These are phyloP conservation scores for Podaxis pistillaris DNA, from an alignment of 768 basidiomycete genomes.

Conservation along the genomic window DNA sequence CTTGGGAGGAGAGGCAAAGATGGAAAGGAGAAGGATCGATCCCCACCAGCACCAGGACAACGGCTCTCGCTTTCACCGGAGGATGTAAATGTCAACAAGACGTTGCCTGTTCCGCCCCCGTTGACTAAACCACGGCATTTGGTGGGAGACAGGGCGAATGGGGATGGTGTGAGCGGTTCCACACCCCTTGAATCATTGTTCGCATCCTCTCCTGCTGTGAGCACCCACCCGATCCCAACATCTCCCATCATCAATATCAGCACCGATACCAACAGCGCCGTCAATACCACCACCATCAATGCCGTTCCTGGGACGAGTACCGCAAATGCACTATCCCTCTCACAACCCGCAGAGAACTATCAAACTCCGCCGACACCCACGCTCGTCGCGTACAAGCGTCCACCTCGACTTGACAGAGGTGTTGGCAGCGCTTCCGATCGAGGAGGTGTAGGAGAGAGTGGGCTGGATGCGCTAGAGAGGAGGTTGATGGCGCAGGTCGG, in stretches of 20 bases:
- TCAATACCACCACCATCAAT: background rate
- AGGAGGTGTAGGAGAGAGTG: conserved; percentile 40
- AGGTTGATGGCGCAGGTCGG: conserved; percentile 71
- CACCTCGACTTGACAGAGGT: conserved; percentile 20
- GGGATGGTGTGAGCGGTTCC: background rate
- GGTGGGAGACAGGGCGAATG: background rate
- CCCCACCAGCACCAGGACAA: background rate
- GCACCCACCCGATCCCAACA: background rate
- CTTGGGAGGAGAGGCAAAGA: conserved; percentile 27
- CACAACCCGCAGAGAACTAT: conserved; percentile 18
- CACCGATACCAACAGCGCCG: background rate
- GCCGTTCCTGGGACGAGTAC: background rate
- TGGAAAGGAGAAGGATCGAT: conserved; percentile 19
- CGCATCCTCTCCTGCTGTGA: background rate
- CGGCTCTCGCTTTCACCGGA: background rate
- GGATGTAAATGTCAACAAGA: conserved; percentile 48
- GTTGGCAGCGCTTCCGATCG: background rate
- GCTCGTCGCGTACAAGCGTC: conserved; percentile 34
- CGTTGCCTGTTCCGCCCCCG: conserved; percentile 46
- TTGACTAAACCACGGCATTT: conserved; percentile 5
- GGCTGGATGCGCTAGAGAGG: conserved; percentile 72
- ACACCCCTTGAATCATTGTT: background rate
- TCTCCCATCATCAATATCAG: background rate
- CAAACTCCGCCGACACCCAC: conserved; percentile 49
- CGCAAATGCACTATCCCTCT: background rate